Evolutionary conservation across 495 filamentous ascomycete genomes (phyloP).

Genomic region (Bathelium albidoporum): DNA sequence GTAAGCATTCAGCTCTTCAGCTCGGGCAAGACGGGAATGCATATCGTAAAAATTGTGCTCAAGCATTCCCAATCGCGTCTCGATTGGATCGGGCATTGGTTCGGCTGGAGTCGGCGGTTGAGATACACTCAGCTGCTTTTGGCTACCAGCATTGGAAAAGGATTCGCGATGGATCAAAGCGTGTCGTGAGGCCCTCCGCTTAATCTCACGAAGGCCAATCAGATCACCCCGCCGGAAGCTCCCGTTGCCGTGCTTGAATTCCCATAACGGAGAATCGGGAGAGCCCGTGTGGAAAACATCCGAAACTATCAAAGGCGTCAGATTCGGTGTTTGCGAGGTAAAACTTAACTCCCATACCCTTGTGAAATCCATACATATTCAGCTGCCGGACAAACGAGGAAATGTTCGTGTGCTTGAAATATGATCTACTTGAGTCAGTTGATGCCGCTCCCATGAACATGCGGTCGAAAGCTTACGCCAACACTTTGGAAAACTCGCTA

Average conservation of each 20-base stretch:
- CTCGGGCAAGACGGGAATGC: slow-evolving; percentile 59
- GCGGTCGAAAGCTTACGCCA: slow-evolving; percentile 57
- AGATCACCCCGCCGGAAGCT: slow-evolving; percentile 95
- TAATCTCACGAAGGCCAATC: slow-evolving; percentile 86
- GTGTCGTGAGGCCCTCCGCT: slow-evolving; percentile 90
- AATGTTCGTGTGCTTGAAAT: slow-evolving; percentile 99
- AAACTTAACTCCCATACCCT: slow-evolving; percentile 59
- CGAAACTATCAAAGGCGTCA: slow-evolving; percentile 54
- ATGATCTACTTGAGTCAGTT: slow-evolving; percentile 51
- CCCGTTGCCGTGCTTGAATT: slow-evolving; percentile 97
- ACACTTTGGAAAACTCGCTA: slow-evolving; percentile 94
- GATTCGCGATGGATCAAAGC: slow-evolving; percentile 92
- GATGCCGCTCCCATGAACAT: slow-evolving; percentile 16
- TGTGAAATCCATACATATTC: slow-evolving; percentile 99
- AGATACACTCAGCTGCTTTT: slow-evolving; percentile 38
- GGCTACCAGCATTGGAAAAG: slow-evolving; percentile 61
- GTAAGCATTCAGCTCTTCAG: slow-evolving; percentile 71
- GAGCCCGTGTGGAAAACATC: slow-evolving; percentile 96
- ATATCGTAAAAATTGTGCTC: slow-evolving; percentile 81
- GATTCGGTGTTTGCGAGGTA: slow-evolving; percentile 1
- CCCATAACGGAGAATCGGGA: slow-evolving; percentile 94
- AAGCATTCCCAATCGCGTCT: slow-evolving; percentile 62
- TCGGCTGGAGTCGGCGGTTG: slow-evolving; percentile 80
- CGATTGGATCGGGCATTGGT: slow-evolving; percentile 63
- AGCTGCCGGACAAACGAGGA: slow-evolving; percentile 96